Evolutionary conservation across 1,284 basidiomycete genomes (phyloP), one percentile per base, ranked within the genome.

Genomic region (Ceratobasidium sp.): DNA sequence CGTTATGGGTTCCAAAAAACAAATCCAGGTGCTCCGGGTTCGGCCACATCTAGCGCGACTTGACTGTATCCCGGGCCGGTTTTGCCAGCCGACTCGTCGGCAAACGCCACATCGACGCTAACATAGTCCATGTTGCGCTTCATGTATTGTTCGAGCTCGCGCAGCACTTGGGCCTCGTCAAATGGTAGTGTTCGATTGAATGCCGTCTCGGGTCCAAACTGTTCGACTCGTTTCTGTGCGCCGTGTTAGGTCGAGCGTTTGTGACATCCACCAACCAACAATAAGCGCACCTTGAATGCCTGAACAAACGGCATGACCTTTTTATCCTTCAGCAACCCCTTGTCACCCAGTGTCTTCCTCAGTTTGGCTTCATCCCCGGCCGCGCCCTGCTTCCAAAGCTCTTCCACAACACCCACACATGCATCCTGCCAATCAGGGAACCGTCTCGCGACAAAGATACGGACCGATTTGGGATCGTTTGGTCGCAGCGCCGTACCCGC

Each of bases 371-470:
- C 96, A 80, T 99, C 94, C 48, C 98, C 89, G 76, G 84, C 86
- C 74, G 89, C 86, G 28, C 83, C 83, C 64, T 83, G 81, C 62
- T 83, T 84, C 74, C 86, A 84, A 79, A 92, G 96, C 18, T 88
- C 87, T 81, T 89, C 87, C 71, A 98, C 85, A 55, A 90, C 84
- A 76, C 88, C 87, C 60, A 98, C 91, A 78, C 93, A 93, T 50
- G 82, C 81, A 78, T 95, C 88, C 81, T 99, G 97, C 96, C 97
- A 99, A 76, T 89, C 90, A 0, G 97, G 97, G 89, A 96, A 98
- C 73, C 84, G 82, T 55, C 89, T 93, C 62, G 97, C 94, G 60
- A 98, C 93, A 81, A 93, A 98, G 55, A 99, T 87, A 71, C 92
- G 85, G 28, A 96, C 91, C 67, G 88, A 88, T 83, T 95, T 97